Percentiles rank a stretch among this genome's conserved stretches.
phyloP scores from a whole-genome alignment of 2,329 filamentous ascomycete genomes.

The Sphaerulina musiva region DNA sequence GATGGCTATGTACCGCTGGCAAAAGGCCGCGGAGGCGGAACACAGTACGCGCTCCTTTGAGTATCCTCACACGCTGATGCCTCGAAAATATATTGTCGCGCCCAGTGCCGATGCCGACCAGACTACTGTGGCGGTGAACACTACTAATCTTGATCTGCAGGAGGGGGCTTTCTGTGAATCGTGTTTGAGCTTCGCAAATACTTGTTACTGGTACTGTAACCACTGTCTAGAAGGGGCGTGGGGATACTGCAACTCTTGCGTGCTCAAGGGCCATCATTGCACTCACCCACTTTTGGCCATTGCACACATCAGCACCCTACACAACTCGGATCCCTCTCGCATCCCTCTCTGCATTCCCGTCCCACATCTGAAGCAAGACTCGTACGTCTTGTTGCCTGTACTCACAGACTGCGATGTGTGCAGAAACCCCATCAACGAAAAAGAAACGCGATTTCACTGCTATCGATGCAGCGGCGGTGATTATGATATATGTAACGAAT shows the following conservation, averaged over 20 bases:
- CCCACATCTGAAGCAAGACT: slow-evolving; percentile 38
- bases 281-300: slow-evolving; percentile 75
- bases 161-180: slow-evolving; percentile 77
- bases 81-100: slow-evolving; percentile 39
- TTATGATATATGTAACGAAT: slow-evolving; percentile 75
- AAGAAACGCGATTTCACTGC: slow-evolving; percentile 71
- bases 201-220: slow-evolving; percentile 85
- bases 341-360: slow-evolving; percentile 21
- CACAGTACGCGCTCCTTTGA: slow-evolving; percentile 41
- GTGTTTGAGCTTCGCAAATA: slow-evolving; percentile 67
- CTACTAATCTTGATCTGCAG: slow-evolving; percentile 46
- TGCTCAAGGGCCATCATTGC: slow-evolving; percentile 74
- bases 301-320: slow-evolving; percentile 46
- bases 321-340: slow-evolving; percentile 16
- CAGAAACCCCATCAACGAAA: slow-evolving; percentile 62
- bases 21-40: slow-evolving; percentile 33
- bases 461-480: slow-evolving; percentile 70
- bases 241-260: slow-evolving; percentile 86
- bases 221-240: slow-evolving; percentile 86
- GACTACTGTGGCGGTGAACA: neutral
- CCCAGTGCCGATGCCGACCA: slow-evolving; percentile 14
- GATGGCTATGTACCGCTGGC: slow-evolving; percentile 51
- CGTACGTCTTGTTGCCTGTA: slow-evolving; percentile 40
- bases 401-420: slow-evolving; percentile 78
- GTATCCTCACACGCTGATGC: slow-evolving; percentile 48